Evolutionary conservation across 371 early-diverging fungal species (phyloP).

Genomic region (Globomyces sp.): DNA sequence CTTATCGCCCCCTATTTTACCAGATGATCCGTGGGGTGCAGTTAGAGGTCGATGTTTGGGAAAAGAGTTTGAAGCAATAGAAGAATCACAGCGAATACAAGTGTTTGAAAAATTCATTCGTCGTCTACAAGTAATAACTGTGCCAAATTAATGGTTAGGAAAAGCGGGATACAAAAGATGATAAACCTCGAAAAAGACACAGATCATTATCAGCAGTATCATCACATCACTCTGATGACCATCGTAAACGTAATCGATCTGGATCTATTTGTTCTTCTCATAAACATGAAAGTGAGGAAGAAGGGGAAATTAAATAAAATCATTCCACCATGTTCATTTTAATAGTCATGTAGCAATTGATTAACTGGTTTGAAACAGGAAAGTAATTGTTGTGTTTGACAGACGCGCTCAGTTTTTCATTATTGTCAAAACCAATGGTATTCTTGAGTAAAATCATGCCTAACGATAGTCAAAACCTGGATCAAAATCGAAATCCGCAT

Average conservation of each 20-base stretch:
- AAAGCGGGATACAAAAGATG: neutral
- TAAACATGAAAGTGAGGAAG: neutral
- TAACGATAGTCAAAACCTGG: constrained; percentile 2
- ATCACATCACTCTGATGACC: too few species aligned
- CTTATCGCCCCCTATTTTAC: constrained; percentile 57
- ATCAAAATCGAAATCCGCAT: constrained; percentile 7
- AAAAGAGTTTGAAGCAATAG: constrained; percentile 63
- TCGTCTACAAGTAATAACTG: constrained; percentile 52
- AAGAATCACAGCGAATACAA: constrained; percentile 61
- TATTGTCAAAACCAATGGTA: too few species aligned
- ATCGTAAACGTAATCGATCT: too few species aligned
- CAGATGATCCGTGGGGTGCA: constrained; percentile 67
- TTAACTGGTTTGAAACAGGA: too few species aligned
- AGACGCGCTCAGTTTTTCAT: too few species aligned
- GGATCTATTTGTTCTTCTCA: too few species aligned
- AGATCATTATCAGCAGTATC: neutral
- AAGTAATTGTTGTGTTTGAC: too few species aligned
- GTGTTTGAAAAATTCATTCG: constrained; percentile 73
- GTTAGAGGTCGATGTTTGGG: constrained; percentile 37
- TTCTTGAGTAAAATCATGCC: neutral
- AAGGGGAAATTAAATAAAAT: neutral
- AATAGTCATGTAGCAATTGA: too few species aligned
- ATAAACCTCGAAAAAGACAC: constrained; percentile 1
- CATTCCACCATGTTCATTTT: too few species aligned
- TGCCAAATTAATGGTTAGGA: neutral